Conservation (phyloP, 1,139 yeast species). For the Yamadazyma dushanensis region DNA sequence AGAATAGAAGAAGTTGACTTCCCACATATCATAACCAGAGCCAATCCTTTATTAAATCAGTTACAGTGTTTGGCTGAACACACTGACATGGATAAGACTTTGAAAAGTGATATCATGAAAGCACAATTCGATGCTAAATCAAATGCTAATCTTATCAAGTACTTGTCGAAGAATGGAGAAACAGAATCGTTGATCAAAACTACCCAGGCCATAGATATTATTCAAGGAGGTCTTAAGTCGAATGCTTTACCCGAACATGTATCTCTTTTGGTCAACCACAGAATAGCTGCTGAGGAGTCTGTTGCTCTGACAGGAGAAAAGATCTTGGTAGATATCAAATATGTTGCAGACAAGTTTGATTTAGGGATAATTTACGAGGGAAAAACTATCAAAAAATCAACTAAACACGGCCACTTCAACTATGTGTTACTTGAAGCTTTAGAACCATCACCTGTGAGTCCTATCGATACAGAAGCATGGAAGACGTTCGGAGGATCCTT, state of each 20-base stretch:
- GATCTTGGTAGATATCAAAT: slow-evolving; percentile 33
- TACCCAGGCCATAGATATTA: slow-evolving; percentile 68
- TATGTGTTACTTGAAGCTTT: slow-evolving; percentile 34
- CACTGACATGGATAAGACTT: slow-evolving; percentile 26
- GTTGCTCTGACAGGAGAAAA: slow-evolving; percentile 40
- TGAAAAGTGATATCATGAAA: slow-evolving; percentile 36
- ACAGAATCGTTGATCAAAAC: slow-evolving; percentile 53
- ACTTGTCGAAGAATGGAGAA: slow-evolving; percentile 20
- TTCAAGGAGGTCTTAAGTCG: slow-evolving; percentile 68
- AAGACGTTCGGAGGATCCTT: slow-evolving; percentile 55
- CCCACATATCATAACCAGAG: slow-evolving; percentile 34
- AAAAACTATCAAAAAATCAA: slow-evolving; percentile 22
- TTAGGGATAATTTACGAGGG: slow-evolving; percentile 47
- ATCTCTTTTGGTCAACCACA: slow-evolving; percentile 54
- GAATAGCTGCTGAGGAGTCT: slow-evolving; percentile 55
- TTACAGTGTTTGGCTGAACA: slow-evolving; percentile 49
- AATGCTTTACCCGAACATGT: slow-evolving; percentile 77
- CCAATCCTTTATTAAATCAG: slow-evolving; percentile 42
- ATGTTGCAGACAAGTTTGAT: slow-evolving; percentile 44
- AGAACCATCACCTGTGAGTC: slow-evolving; percentile 64
- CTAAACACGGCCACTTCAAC: slow-evolving; percentile 49
- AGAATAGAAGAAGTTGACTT: slow-evolving; percentile 38
- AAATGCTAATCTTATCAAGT: slow-evolving; percentile 39
- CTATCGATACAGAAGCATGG: slow-evolving; percentile 51
- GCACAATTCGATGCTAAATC: slow-evolving; percentile 44